phyloP scores from a whole-genome alignment of 192 early-diverging fungal genomes.

The Funneliformis mosseae region DNA sequence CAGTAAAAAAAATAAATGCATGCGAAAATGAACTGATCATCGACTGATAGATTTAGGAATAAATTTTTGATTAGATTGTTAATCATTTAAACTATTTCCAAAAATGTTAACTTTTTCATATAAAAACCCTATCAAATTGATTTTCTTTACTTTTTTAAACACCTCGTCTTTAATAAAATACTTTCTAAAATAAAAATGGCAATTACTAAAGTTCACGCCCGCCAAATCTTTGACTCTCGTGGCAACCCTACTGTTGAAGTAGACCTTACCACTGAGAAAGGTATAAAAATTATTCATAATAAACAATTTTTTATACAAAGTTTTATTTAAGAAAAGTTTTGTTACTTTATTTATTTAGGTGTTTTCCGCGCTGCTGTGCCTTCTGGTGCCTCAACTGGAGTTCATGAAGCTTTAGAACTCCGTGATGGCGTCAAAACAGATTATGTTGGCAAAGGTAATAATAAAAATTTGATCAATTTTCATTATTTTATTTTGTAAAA shows the following conservation, averaged over 20 bases:
- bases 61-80: too few relatives aligned
- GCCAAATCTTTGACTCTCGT: slow-evolving; percentile 99
- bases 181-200: slow-evolving; percentile 50
- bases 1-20: too few relatives aligned
- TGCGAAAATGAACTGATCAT: too few relatives aligned
- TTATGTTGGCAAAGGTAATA: slow-evolving; percentile 94
- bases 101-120: not conserved
- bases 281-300: slow-evolving; percentile 46
- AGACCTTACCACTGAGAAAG: slow-evolving; percentile 92
- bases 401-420: slow-evolving; percentile 98
- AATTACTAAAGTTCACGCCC: slow-evolving; percentile 78
- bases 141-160: not conserved
- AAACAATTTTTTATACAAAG: not conserved
- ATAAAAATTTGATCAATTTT: not conserved
- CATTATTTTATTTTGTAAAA: too few relatives aligned
- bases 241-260: slow-evolving; percentile 99
- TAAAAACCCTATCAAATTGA: not conserved
- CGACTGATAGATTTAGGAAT: too few relatives aligned
- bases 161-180: not conserved
- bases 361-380: slow-evolving; percentile 97
- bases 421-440: slow-evolving; percentile 83
- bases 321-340: slow-evolving; percentile 1
- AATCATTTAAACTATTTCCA: too few relatives aligned
- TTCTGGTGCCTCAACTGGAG: slow-evolving; percentile 97
- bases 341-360: slow-evolving; percentile 45